Evolutionary conservation across 176 grass and related monocot genomes (phyloP), one percentile per base, ranked within the genome.

Genomic region (Carex cristatella): DNA sequence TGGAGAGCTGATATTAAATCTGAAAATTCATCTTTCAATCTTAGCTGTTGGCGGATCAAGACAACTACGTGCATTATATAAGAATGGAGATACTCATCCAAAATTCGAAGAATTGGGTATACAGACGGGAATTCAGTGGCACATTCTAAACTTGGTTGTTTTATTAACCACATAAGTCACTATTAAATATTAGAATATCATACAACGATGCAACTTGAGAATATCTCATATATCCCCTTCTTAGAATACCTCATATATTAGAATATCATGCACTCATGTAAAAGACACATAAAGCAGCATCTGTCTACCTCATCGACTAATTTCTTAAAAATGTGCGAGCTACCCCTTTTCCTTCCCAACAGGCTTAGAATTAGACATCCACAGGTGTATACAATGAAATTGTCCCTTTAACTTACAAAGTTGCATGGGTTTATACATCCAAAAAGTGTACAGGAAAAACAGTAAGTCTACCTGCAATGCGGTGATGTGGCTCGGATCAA

Each of bases 401-500:
- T 42, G 3, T 5, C 9, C n/a, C n/a, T 9, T 8, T 49, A 4
- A 23, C 2, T 32, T 49, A 1, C 46, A 11, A 48, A 14, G 27
- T 13, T 54, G 19, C 18, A 87, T 51, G 30, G 7, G 83, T 67
- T 35, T 23, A 84, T 69, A 35, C 31, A 11, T 51, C 10, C 10
- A 28, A 80, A 69, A 40, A 72, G 42, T 35, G 27, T 32, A 18
- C 62, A 38, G 27, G 64, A 44, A 84, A 32, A 55, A 79, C 57
- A 80, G n/a, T 72, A 53, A 70, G 78, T 53, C 46, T 92, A 89
- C 95, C 89, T 98, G 95, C 51, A 98, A 33, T 54, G 95, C 81
- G 86, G 85, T 86, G n/a, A 98, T 90, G 19, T 89, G 84, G 91
- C 93, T 93, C 87, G 93, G 83, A 89, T 98, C 93, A 62, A 98